phyloP scores from a whole-genome alignment of 768 basidiomycete genomes.

The Artomyces pyxidatus region DNA sequence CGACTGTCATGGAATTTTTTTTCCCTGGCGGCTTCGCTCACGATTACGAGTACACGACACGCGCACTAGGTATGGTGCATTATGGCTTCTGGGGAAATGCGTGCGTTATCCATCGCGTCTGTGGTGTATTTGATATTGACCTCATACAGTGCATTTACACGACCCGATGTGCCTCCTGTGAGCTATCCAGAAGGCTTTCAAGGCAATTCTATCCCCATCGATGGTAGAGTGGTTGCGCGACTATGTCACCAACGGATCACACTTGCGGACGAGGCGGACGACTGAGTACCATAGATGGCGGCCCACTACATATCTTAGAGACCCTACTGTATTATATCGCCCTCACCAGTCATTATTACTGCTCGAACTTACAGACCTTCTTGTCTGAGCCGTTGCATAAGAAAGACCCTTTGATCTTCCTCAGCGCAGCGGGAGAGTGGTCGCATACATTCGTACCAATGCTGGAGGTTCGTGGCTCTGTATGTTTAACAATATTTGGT shows the following conservation, averaged over 20 bases:
- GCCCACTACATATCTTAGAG: not conserved
- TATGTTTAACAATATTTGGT: too few relatives aligned
- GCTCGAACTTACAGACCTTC: too few relatives aligned
- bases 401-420: too few relatives aligned
- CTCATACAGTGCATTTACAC: conserved; percentile 56
- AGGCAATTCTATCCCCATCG: conserved; percentile 77
- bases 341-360: not conserved
- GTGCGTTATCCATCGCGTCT: conserved; percentile 29
- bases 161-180: conserved; percentile 59
- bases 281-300: conserved; percentile 28
- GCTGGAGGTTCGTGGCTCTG: too few relatives aligned
- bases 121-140: not conserved
- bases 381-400: too few relatives aligned
- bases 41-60: conserved; percentile 77
- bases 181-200: conserved; percentile 85
- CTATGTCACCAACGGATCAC: conserved; percentile 51
- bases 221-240: conserved; percentile 59
- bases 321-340: not conserved
- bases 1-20: conserved; percentile 92
- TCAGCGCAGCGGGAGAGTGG: too few relatives aligned
- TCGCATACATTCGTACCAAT: too few relatives aligned
- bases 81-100: conserved; percentile 77
- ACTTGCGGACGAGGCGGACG: conserved; percentile 53
- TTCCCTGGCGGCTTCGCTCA: conserved; percentile 76
- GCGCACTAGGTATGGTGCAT: conserved; percentile 77